Conservation (phyloP, 2,329 filamentous ascomycete genomes). For the Fusarium sulawesiense region DNA sequence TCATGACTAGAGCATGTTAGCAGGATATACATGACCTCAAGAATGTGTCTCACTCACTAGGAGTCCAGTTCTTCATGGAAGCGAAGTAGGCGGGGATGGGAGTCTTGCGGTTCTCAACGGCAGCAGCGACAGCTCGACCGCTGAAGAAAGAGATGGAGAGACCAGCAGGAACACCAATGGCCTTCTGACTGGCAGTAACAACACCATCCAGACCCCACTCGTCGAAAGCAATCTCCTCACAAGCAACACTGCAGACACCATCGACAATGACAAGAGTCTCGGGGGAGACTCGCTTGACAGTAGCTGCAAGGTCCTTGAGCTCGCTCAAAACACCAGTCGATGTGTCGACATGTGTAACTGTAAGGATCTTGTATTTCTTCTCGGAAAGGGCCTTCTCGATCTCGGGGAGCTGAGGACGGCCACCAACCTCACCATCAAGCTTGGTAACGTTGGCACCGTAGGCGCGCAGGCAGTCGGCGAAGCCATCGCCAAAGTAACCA, state of each 20-base stretch:
- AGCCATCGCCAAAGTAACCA: conserved; percentile 96
- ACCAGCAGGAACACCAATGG: conserved; percentile 93
- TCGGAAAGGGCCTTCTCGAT: conserved; percentile 88
- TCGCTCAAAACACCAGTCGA: conserved; percentile 96
- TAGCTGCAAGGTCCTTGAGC: conserved; percentile 82
- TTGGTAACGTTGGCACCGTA: conserved; percentile 93
- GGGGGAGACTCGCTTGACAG: conserved; percentile 87
- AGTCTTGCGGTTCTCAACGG: conserved; percentile 81
- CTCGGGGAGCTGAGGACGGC: conserved; percentile 85
- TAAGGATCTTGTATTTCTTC: conserved; percentile 94
- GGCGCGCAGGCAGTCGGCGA: conserved; percentile 89
- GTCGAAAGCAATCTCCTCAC: conserved; percentile 96
- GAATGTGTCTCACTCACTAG: conserved; percentile 67
- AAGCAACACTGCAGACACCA: conserved; percentile 96
- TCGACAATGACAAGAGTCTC: conserved; percentile 93
- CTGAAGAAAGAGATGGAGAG: conserved; percentile 95
- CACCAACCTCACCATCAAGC: conserved; percentile 88
- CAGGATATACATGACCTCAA: neutral
- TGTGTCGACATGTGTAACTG: conserved; percentile 96
- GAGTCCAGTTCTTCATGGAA: conserved; percentile 96
- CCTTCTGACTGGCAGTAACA: conserved; percentile 95
- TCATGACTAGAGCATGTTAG: conserved; percentile 75
- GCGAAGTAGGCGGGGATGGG: conserved; percentile 92
- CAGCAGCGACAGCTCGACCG: conserved; percentile 80
- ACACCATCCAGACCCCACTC: conserved; percentile 94